Evolutionary conservation across 176 grass and related monocot genomes (phyloP), one percentile per base, ranked within the genome.

Genomic region (Melocanna baccifera): DNA sequence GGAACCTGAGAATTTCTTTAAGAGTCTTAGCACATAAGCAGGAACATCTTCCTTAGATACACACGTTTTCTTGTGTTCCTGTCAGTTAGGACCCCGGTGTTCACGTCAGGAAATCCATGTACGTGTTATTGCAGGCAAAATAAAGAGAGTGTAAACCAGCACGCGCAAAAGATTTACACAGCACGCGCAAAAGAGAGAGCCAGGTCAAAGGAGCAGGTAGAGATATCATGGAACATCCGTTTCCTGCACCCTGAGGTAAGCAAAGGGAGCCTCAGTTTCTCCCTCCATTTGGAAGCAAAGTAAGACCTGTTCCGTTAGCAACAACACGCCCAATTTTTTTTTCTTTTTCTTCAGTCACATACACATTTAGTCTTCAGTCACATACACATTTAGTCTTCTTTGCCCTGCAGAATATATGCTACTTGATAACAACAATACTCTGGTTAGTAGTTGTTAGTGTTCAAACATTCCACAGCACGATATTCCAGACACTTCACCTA

Each of bases 261-360:
- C 64, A 70, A 70, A 69, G 22, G 72, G 42, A 11, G 4, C 34
- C 34, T 36, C 34, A 16, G 32, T 3, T 23, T 30, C 43, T 42
- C 15, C 32, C 22, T 78, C 81, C 48, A 74, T 28, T 23, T 48
- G 59, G 87, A 90, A 90, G 78, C 83, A 72, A 86, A 82, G 36
- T 22, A 45, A 65, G 83, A 86, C 81, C 14, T 84, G 58, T 20
- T 64, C 32, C 56, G 71, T 79, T 65, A 64, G 39, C 42, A 29
- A 12, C 58, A 52, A 20, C 43, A 40, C 20, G 56, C 40, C 43
- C 15, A 45, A 30, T n/a, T 18, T 11, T 12, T 11, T 29, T 12
- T 20, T 12, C 5, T 40, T 75, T 16, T 26, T 32, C 12, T 47
- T 50, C 10, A 1, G 30, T 67, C 77, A 74, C 69, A 26, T 61